Percentiles rank a stretch among this genome's conserved stretches.
These are phyloP conservation scores for Cyberlindnera saturnus DNA, from an alignment of 805 yeast species.

Conservation along the genomic window DNA sequence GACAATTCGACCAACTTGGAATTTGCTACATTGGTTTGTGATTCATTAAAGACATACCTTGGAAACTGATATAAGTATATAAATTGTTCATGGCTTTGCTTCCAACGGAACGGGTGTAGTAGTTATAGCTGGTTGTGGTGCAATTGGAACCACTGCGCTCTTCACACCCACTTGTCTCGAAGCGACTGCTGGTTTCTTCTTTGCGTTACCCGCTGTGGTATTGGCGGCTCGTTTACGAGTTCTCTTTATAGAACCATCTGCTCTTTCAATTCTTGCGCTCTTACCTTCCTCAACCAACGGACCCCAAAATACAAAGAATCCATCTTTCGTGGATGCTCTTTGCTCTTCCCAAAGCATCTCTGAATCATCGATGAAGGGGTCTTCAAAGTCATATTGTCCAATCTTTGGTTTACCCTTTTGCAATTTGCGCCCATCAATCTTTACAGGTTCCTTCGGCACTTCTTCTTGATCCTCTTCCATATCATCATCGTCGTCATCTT, in stretches of 20 bases:
- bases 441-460: slow-evolving; percentile 25
- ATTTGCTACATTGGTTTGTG: slow-evolving; percentile 9
- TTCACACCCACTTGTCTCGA: background rate
- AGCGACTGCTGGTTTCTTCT: slow-evolving; percentile 4
- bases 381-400: slow-evolving; percentile 87
- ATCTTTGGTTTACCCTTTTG: slow-evolving; percentile 62
- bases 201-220: slow-evolving; percentile 1
- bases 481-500: slow-evolving; percentile 41
- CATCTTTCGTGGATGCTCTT: slow-evolving; percentile 87
- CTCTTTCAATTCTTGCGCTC: slow-evolving; percentile 40
- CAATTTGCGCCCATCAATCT: slow-evolving; percentile 37
- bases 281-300: slow-evolving; percentile 66
- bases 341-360: slow-evolving; percentile 92
- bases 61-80: background rate
- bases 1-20: slow-evolving; percentile 9
- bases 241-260: slow-evolving; percentile 38
- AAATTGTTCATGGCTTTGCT: background rate
- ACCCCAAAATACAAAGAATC: slow-evolving; percentile 93
- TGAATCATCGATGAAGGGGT: slow-evolving; percentile 94
- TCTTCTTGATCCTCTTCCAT: slow-evolving; percentile 33
- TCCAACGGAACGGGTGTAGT: background rate
- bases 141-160: background rate
- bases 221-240: slow-evolving; percentile 25
- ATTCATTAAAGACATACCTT: slow-evolving; percentile 1
- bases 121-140: background rate